Evolutionary conservation across 148 eudicot species (phyloP), one percentile per base, ranked within the genome.

Genomic region (Selenicereus undatus): DNA sequence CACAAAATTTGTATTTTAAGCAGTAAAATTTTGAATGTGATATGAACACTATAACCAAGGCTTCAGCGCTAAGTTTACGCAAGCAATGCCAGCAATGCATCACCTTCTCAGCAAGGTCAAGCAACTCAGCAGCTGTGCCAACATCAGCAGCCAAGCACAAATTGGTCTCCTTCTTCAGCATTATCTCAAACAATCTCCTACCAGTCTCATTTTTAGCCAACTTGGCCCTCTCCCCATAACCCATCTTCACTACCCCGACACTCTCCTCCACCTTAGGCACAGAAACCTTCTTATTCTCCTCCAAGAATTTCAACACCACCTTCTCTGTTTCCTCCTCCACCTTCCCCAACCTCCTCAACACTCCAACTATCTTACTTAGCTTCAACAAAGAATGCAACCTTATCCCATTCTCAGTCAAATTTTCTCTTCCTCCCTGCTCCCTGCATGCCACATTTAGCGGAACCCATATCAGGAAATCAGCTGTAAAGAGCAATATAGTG

Each of bases 131-230:
- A 52, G 98, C 95, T 42, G 98, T 92, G 68, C 90, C 88, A 83
- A 94, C 98, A 89, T 94, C 97, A 75, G 97, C 98, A 83, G 98
- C 93, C 90, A 94, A 85, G 76, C 98, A 94, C 88, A 94, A 85
- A 87, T 94, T 94, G 70, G 92, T 90, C 88, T 94, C 90, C 82
- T 94, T 92, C 84, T 88, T 75, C 77, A 87, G 80, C 98, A 94
- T 94, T 65, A 94, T 87, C 86, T 92, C 97, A 87, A 92, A 91
- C 89, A 94, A 80, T 86, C 81, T 91, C 86, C 86, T 91, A 50
- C 92, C 95, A 39, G 93, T 91, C 71, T 90, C 92, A 82, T 94
- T 94, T 79, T 91, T 94, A 24, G 89, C 79, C 84, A 94, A 79
- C 85, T 90, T 88, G 12, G 91, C 92, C 84, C 98, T 91, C 62